phyloP scores from a whole-genome alignment of 306 rosid genomes.

The Quercus dentata region DNA sequence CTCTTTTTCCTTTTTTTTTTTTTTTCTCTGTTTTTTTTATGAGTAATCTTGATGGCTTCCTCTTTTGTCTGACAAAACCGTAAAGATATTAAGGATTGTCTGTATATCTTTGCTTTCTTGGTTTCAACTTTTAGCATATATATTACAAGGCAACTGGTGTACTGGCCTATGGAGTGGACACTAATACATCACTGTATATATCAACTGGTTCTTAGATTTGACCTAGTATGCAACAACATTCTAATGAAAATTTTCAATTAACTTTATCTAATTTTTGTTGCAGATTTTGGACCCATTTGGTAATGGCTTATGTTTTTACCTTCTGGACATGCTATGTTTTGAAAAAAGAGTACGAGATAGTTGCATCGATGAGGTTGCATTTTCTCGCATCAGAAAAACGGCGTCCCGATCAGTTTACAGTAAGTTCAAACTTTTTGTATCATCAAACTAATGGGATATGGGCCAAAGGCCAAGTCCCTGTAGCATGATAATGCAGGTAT shows the following conservation, averaged over 20 bases:
- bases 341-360: slow-evolving; percentile 72
- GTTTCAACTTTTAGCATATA: neutral
- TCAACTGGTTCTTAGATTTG: neutral
- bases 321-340: slow-evolving; percentile 87
- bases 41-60: neutral
- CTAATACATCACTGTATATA: neutral
- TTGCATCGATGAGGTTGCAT: slow-evolving; percentile 85
- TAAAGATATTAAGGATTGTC: neutral
- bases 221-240: neutral
- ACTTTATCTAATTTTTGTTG: slow-evolving; percentile 21
- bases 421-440: slow-evolving; percentile 33
- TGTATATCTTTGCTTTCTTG: neutral
- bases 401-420: slow-evolving; percentile 92
- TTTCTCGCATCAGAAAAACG: slow-evolving; percentile 84
- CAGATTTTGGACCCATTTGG: slow-evolving; percentile 98
- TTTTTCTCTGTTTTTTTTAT: no score
- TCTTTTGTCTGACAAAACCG: neutral
- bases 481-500: neutral
- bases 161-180: neutral
- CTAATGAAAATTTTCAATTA: neutral
- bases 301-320: slow-evolving; percentile 94
- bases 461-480: neutral
- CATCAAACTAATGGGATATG: neutral
- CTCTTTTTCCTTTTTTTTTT: neutral
- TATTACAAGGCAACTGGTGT: neutral